Percentiles rank a stretch among this genome's conserved stretches.
Evolutionary conservation across 352 stramenopile genomes (phyloP).

Genomic region (Globisporangium perplexum): DNA sequence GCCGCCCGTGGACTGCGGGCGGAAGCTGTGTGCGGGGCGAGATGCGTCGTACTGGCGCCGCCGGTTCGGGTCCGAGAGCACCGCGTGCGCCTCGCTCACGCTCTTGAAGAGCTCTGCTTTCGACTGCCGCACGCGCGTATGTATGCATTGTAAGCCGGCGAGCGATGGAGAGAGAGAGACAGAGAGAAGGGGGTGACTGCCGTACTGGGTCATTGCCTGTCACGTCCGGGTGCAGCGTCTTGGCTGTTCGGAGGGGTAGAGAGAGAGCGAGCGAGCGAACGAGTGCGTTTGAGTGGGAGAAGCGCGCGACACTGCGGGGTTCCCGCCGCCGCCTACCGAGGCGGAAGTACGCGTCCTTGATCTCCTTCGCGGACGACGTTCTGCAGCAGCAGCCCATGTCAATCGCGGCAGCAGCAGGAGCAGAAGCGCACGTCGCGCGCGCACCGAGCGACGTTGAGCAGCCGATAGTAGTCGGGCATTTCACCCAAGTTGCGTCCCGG

Average conservation of each 20-base stretch:
- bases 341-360: conserved; percentile 76
- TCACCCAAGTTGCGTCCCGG: too few relatives aligned
- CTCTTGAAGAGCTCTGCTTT: conserved; percentile 86
- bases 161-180: too few relatives aligned
- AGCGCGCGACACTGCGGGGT: neutral
- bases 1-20: conserved; percentile 31
- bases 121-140: conserved; percentile 15
- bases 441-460: conserved; percentile 72
- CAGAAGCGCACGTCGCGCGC: too few relatives aligned
- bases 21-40: conserved; percentile 34
- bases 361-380: conserved; percentile 59
- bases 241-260: conserved; percentile 26
- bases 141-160: neutral
- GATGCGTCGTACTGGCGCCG: conserved; percentile 65
- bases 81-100: conserved; percentile 70
- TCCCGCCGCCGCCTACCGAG: conserved; percentile 29
- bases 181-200: too few relatives aligned
- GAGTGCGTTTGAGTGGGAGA: neutral
- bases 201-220: conserved; percentile 66
- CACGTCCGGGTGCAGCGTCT: conserved; percentile 81
- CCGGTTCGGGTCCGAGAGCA: conserved; percentile 59
- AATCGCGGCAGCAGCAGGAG: too few relatives aligned
- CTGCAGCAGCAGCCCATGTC: conserved; percentile 14
- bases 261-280: neutral
- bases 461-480: conserved; percentile 69